phyloP scores from a whole-genome alignment of 1,284 basidiomycete species.

The Phylloboletellus chloephorus region DNA sequence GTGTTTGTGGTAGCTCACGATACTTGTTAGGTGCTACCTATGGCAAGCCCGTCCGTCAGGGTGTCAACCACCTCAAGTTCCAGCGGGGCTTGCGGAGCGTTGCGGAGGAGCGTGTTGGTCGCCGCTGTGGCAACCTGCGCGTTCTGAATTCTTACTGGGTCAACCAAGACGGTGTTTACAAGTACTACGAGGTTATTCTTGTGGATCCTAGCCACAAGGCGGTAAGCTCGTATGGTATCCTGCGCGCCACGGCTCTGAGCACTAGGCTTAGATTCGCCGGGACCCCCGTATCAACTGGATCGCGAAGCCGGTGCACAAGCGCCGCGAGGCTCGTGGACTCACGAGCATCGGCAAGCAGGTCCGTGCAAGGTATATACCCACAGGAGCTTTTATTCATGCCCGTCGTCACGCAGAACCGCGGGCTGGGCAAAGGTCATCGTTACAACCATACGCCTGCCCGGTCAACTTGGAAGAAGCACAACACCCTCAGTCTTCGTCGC shows the following conservation, averaged over 20 bases:
- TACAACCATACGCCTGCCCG: conserved; percentile 92
- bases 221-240: conserved; percentile 44
- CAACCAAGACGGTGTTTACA: conserved; percentile 99
- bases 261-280: conserved; percentile 67
- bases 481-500: conserved; percentile 95
- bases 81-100: conserved; percentile 90
- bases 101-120: conserved; percentile 98
- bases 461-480: conserved; percentile 96
- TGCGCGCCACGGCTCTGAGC: conserved; percentile 5
- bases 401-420: conserved; percentile 62
- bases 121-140: conserved; percentile 92
- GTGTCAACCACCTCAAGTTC: conserved; percentile 99
- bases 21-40: conserved; percentile 77
- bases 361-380: conserved; percentile 21
- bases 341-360: conserved; percentile 95
- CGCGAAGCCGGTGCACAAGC: conserved; percentile 97
- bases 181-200: conserved; percentile 98
- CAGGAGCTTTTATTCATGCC: conserved; percentile 1
- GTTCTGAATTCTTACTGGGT: conserved; percentile 99
- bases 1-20: conserved; percentile 6
- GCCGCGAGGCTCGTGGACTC: conserved; percentile 95
- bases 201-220: conserved; percentile 94
- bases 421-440: conserved; percentile 92
- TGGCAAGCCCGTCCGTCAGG: conserved; percentile 99
- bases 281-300: conserved; percentile 99